Conservation (phyloP, 345 rosid species). For the Dimocarpus longan region DNA sequence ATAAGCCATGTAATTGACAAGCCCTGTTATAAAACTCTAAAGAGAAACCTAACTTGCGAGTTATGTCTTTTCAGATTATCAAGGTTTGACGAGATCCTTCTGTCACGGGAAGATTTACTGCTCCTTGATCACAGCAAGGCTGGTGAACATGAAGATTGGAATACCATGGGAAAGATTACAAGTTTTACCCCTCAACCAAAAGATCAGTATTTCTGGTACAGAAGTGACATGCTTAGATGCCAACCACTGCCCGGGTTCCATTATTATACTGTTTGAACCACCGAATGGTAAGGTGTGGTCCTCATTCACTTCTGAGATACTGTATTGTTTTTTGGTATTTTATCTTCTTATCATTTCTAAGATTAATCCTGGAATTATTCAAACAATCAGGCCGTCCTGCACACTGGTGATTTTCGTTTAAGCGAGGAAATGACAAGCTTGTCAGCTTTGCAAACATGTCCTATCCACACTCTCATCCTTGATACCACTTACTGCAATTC, state of each 20-base stretch:
- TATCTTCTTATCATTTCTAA: conserved; percentile 15
- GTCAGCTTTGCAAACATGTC: conserved; percentile 39
- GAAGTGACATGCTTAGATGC: conserved; percentile 87
- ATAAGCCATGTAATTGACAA: background rate
- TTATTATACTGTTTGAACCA: conserved; percentile 85
- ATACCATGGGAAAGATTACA: conserved; percentile 81
- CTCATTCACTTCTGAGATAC: conserved; percentile 21
- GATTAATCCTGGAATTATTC: background rate
- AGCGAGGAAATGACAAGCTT: conserved; percentile 56
- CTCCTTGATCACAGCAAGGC: conserved; percentile 79
- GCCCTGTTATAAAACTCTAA: background rate
- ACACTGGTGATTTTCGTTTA: conserved; percentile 94
- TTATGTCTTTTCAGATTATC: conserved; percentile 73
- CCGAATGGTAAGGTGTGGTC: conserved; percentile 84
- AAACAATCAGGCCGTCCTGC: conserved; percentile 66
- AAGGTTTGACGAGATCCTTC: conserved; percentile 88
- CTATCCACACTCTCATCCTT: conserved; percentile 77
- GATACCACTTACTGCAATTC: conserved; percentile 97
- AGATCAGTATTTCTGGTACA: conserved; percentile 59
- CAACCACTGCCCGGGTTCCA: conserved; percentile 94
- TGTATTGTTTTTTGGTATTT: conserved; percentile 6
- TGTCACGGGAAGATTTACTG: conserved; percentile 90
- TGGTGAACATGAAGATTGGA: conserved; percentile 85
- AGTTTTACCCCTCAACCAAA: conserved; percentile 74
- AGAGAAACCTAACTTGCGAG: background rate